Base-by-base conservation (phyloP, 2,329 filamentous ascomycete genomes). In the Hortaea sp. region DNA sequence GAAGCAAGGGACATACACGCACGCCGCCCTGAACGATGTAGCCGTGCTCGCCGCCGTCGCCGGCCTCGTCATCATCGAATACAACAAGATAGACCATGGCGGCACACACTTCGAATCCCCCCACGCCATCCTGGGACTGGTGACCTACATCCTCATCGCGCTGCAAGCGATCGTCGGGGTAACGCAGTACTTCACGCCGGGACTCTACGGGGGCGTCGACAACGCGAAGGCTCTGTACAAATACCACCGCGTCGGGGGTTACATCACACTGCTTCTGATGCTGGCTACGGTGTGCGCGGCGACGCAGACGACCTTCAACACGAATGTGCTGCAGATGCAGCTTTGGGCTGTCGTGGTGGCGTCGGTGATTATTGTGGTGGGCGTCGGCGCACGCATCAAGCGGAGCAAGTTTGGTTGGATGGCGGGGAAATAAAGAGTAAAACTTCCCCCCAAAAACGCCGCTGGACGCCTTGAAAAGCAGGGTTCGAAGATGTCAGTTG, bases 181-280 rank as follows among this genome's bases (percentile, higher is more conserved):
- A 52, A 84, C 86, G 30, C 86, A 92, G 69, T 95, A 84, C 72
- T 87, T 80, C 48, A 71, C 78, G 2, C 89, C 89, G 0, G 61
- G 62, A 0, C 58, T 94, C 1, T 94, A 90, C 57, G 89, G 89
- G 5, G 81, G 86, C 46, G 80, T 83, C 52, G 81, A 86, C 28
- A 81, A 80, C 3, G 90, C 88, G 13, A 94, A 89, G 74, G 73
- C 73, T 27, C 65, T 95, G 38, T 97, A 90, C 75, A 95, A 94
- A 68, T 95, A 89, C 59, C 92, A 97, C 65, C 79, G 90, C 29
- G 68, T 77, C 45, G 76, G 74, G 20, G 92, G 90, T 2, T 97
- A 98, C 62, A 54, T 79, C 6, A 69, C 89, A 48, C 68, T 90
- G 45, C 60, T 82, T 43, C 58, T 94, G 57, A 73, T 90, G 51